Base-by-base conservation (phyloP, 495 filamentous ascomycete species). In the Hypoxylon rickii region DNA sequence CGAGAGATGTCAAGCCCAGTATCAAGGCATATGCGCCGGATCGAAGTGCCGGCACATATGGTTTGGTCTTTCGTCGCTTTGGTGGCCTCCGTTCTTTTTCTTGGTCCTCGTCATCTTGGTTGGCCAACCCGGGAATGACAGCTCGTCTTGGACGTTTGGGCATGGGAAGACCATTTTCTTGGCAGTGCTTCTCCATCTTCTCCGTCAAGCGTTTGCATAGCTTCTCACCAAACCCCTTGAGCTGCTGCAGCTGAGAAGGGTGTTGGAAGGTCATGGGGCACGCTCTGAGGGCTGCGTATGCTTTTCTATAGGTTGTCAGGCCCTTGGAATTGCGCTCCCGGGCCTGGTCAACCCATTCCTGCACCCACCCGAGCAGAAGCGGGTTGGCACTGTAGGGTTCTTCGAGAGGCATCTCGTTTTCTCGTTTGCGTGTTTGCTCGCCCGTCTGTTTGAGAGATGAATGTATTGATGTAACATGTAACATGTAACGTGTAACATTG, bases 281-380 rank as follows among this genome's bases (percentile, higher is more conserved):
- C 18, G 81, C 80, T 74, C 88, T 91, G 72, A 95, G 83, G 8
- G 89, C 88, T 42, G 89, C 82, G 62, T 91, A 91, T 1, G 90
- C 90, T 49, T 86, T 87, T 63, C 87, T 90, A 71, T 92, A 93
- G 69, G 83, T 83, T 38, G 78, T 82, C 12, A 83, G 75, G 34
- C 86, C 86, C 64, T 89, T 92, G 24, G 82, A 79, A 63, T 88
- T 89, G 6, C 81, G 82, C 56, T 90, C 84, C 37, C 81, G 78
- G 0, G 88, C 90, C 17, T 79, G 68, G n/a, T 92, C 88, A 34
- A 86, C 79, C 87, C 88, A 92, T 75, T 92, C 88, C 54, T 86
- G 84, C 45, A 95, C 82, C 83, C 87, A 95, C 48, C 73, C 70
- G 39, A 92, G 77, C 3, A 92, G 79, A 22, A 92, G 75, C 10